Percentiles rank a stretch among this genome's conserved stretches.
Evolutionary conservation across 768 basidiomycete species (phyloP).

Genomic region (Leucosporidium creatinivorum): DNA sequence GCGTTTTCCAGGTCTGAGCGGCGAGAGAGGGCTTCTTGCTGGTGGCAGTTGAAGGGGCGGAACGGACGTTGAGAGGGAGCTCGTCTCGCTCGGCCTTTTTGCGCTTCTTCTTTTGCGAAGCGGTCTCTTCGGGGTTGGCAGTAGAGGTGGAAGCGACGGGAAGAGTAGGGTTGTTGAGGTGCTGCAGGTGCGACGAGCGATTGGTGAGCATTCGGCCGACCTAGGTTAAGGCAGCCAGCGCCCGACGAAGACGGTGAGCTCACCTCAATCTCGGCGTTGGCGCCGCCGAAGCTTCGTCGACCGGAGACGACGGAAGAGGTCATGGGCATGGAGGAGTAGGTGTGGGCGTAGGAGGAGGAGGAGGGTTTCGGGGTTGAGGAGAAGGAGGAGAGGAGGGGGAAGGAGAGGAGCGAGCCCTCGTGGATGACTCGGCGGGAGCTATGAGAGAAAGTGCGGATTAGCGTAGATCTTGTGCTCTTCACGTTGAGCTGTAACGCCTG

Average conservation of each 20-base stretch:
- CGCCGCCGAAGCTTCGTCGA: constrained; percentile 19
- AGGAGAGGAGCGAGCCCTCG: constrained; percentile 26
- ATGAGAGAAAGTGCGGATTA: not conserved
- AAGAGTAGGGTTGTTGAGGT: constrained; percentile 25
- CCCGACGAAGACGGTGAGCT: not conserved
- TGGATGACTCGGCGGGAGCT: constrained; percentile 7
- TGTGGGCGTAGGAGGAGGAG: too few relatives aligned
- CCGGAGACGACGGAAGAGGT: constrained; percentile 23
- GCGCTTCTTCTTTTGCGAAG: not conserved
- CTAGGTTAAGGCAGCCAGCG: not conserved
- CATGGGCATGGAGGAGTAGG: constrained; percentile 29
- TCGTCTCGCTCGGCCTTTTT: not conserved
- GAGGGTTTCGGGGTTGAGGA: not conserved
- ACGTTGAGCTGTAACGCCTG: too few relatives aligned
- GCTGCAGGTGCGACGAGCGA: not conserved
- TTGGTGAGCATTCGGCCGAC: not conserved
- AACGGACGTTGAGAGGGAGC: not conserved
- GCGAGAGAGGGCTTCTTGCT: not conserved
- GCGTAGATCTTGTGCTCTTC: too few relatives aligned
- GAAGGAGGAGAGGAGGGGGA: constrained; percentile 20
- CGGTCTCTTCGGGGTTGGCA: not conserved
- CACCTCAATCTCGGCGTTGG: constrained; percentile 31
- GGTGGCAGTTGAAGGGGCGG: not conserved
- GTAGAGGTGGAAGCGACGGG: not conserved
- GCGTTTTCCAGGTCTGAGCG: not conserved